phyloP scores from a whole-genome alignment of 257 asterid genomes.

The Datura wrightii region DNA sequence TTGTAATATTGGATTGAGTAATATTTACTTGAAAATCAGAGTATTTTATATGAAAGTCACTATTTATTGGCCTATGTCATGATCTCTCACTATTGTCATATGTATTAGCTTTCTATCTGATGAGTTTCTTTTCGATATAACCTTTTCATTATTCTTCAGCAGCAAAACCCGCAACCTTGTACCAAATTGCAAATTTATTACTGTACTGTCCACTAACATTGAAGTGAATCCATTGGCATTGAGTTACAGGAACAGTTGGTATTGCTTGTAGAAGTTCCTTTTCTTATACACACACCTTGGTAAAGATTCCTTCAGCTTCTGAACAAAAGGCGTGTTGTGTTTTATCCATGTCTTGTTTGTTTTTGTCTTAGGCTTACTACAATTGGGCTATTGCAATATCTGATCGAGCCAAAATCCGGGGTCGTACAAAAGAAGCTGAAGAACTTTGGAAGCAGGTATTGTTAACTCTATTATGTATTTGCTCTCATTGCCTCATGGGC shows the following conservation, averaged over 20 bases:
- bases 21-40: constrained; percentile 19
- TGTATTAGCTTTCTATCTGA: constrained; percentile 5
- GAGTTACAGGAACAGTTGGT: constrained; percentile 10
- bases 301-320: constrained; percentile 20
- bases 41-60: constrained; percentile 9
- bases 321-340: background rate
- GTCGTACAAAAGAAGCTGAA: constrained; percentile 99
- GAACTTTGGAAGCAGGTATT: constrained; percentile 94
- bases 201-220: constrained; percentile 24
- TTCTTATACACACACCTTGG: background rate
- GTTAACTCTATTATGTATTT: constrained; percentile 15
- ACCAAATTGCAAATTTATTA: background rate
- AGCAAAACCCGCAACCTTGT: background rate
- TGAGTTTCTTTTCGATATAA: background rate
- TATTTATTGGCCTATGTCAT: constrained; percentile 15
- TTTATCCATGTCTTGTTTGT: background rate
- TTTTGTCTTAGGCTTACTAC: constrained; percentile 73
- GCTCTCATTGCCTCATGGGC: background rate
- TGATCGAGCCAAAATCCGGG: constrained; percentile 97
- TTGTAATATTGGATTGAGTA: constrained; percentile 1
- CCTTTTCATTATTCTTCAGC: constrained; percentile 2
- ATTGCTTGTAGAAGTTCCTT: constrained; percentile 25
- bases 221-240: constrained; percentile 6
- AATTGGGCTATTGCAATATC: constrained; percentile 99
- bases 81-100: constrained; percentile 1